Evolutionary conservation across 176 grass and related monocot species (phyloP).

Genomic region (Oryza brachyantha): DNA sequence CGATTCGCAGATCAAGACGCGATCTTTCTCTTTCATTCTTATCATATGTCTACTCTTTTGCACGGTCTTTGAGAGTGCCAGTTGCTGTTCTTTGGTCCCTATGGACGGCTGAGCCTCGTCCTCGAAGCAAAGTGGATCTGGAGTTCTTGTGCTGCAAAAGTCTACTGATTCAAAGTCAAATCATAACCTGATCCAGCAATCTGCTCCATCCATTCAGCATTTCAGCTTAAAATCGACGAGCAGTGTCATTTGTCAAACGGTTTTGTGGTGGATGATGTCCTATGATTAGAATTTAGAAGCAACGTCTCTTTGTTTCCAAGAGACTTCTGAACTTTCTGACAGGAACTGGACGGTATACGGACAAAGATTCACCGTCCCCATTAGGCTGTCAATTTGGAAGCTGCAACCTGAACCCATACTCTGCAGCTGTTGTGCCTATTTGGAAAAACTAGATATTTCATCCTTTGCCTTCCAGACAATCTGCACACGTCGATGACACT

Average conservation of each 20-base stretch:
- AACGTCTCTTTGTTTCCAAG: background rate
- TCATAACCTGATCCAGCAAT: background rate
- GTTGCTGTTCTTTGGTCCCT: background rate
- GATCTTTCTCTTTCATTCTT: background rate
- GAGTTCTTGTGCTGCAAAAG: background rate
- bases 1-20: background rate
- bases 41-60: background rate
- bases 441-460: background rate
- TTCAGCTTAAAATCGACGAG: background rate
- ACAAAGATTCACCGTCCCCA: conserved; percentile 25
- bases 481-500: background rate
- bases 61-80: background rate
- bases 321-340: conserved; percentile 7
- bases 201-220: no score
- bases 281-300: conserved; percentile 17
- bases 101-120: background rate
- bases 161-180: background rate
- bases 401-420: background rate
- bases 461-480: background rate
- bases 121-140: background rate
- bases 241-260: background rate
- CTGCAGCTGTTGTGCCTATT: background rate
- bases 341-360: background rate
- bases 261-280: background rate
- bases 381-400: background rate